Conservation (phyloP, 2,329 filamentous ascomycete genomes). For the Botrytis porri region DNA sequence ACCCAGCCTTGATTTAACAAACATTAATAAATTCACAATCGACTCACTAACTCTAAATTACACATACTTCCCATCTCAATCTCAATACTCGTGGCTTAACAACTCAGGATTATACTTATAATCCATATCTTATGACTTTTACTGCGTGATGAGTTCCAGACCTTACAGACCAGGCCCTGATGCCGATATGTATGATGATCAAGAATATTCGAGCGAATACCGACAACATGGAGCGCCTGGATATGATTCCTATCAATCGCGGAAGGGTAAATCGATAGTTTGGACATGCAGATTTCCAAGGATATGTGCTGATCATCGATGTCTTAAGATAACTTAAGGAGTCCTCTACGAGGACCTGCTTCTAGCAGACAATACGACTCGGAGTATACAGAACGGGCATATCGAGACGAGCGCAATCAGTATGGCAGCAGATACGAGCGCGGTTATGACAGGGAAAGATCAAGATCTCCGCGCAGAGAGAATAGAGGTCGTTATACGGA, state of each 20-base stretch:
- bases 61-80: not conserved
- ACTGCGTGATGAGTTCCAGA: conserved; percentile 13
- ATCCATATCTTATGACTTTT: not conserved
- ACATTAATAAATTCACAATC: not conserved
- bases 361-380: conserved; percentile 25
- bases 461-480: conserved; percentile 39
- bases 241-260: conserved; percentile 34
- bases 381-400: conserved; percentile 27
- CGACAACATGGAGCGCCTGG: conserved; percentile 27
- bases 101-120: not conserved
- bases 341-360: conserved; percentile 32
- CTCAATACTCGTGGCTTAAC: not conserved
- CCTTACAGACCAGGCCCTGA: conserved; percentile 24
- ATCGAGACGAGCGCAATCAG: conserved; percentile 37
- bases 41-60: not conserved
- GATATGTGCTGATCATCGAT: conserved; percentile 38
- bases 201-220: conserved; percentile 33
- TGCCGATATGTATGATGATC: conserved; percentile 47
- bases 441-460: conserved; percentile 43
- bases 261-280: conserved; percentile 41
- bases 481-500: conserved; percentile 37
- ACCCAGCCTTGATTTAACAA: not conserved
- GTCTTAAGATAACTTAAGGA: conserved; percentile 38
- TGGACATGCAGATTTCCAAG: conserved; percentile 31
- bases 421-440: conserved; percentile 37